Base-by-base conservation (phyloP, 2,329 filamentous ascomycete genomes). In the Plectosphaerella plurivora region DNA sequence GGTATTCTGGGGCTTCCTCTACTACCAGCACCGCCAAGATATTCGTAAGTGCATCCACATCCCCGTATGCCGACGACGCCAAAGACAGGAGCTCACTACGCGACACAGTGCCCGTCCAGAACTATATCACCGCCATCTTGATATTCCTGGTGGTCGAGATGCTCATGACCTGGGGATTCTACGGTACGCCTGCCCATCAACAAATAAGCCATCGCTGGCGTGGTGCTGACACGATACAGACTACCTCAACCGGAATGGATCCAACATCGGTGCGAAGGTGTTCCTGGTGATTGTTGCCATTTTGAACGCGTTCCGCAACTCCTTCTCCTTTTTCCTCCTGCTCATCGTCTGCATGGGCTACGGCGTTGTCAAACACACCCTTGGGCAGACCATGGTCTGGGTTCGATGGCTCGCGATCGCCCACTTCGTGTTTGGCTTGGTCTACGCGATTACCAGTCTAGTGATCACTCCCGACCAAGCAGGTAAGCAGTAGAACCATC, bases 281-380 rank as follows among this genome's bases (percentile, higher is more conserved):
- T 78, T 97, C 52, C 88, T 99, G 72, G 84, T 97, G 16, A 74
- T 97, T 22, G 93, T 97, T n/a, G 91, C 91, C 37, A 79, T 97
- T 22, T 79, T 99, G 45, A 97, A 96, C 66, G 94, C 94, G 5
- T 92, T 87, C 52, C 83, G 94, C 58, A 99, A 97, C 71, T 97
- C 93, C 0, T 97, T 99, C 68, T 97, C 93, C 0, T 99, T 99
- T 77, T 99, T 99, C 77, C 77, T 99, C 48, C 81, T 99, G 9
- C 84, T 99, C 50, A 97, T 99, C 60, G 94, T 99, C 33, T 99
- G 94, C 70, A 99, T 99, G 94, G 94, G 94, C 33, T 99, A 99
- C 63, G 94, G 94, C 61, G 95, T 99, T 22, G 95, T 99, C 59
- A 97, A 97, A 73, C 89, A 87, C 3, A 91, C 88, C 2, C 81